Evolutionary conservation across 805 yeast genomes (phyloP).

Genomic region (Kazachstania africana): DNA sequence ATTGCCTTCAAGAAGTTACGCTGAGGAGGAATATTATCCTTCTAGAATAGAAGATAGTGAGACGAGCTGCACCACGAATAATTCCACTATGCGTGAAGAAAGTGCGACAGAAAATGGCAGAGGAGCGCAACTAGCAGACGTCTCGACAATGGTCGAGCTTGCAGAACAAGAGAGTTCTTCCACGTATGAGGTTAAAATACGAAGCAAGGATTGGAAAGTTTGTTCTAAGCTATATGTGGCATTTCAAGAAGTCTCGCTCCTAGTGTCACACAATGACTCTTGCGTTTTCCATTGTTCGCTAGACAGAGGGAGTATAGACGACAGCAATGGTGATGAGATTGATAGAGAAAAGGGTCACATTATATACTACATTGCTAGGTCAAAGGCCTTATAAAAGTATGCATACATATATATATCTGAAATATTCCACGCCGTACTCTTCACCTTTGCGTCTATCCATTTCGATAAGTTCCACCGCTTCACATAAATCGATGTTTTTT

Average conservation of each 20-base stretch:
- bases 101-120: neutral
- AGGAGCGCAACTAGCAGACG: constrained; percentile 4
- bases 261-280: constrained; percentile 45
- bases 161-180: constrained; percentile 12
- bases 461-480: too few species aligned
- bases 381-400: constrained; percentile 13
- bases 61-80: neutral
- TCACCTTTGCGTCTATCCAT: too few species aligned
- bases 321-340: constrained; percentile 7
- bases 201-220: constrained; percentile 55
- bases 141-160: constrained; percentile 15
- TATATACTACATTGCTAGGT: constrained; percentile 41
- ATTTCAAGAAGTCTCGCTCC: constrained; percentile 49
- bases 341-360: constrained; percentile 48
- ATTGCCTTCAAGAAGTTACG: neutral
- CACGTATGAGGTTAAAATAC: constrained; percentile 36
- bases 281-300: constrained; percentile 56
- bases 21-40: constrained; percentile 8
- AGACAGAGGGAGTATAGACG: constrained; percentile 33
- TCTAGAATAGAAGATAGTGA: constrained; percentile 19
- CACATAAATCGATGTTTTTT: too few species aligned
- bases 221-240: constrained; percentile 50
- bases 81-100: neutral
- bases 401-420: too few species aligned
- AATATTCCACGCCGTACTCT: too few species aligned